phyloP scores from a whole-genome alignment of 1,284 basidiomycete genomes.

The Nidula niveotomentosa region DNA sequence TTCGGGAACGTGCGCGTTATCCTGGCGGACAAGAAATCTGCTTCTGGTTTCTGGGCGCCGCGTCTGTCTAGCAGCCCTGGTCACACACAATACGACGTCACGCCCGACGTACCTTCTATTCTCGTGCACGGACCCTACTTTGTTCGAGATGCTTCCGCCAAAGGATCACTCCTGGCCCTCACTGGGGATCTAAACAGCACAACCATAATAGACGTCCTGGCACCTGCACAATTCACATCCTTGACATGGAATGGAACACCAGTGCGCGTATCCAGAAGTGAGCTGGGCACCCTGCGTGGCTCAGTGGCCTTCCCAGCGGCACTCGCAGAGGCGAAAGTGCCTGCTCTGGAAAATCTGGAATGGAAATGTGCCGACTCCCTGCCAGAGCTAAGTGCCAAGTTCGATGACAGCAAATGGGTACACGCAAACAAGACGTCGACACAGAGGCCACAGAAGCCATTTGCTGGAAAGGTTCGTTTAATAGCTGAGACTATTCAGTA shows the following conservation, averaged over 20 bases:
- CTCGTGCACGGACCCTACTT: slow-evolving; percentile 47
- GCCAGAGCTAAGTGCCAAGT: slow-evolving; percentile 34
- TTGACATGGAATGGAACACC: slow-evolving; percentile 45
- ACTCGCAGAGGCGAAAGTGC: slow-evolving; percentile 22
- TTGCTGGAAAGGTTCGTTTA: slow-evolving; percentile 31
- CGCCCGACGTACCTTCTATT: slow-evolving; percentile 31
- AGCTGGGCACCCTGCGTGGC: slow-evolving; percentile 28
- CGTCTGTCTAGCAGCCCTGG: slow-evolving; percentile 18
- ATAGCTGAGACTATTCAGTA: too few relatives aligned
- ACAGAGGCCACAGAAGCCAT: slow-evolving; percentile 35
- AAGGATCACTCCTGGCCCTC: slow-evolving; percentile 28
- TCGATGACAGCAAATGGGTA: slow-evolving; percentile 39
- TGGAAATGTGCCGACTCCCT: slow-evolving; percentile 44
- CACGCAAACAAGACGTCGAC: slow-evolving; percentile 43
- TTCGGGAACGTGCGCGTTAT: slow-evolving; percentile 29
- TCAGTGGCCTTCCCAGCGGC: slow-evolving; percentile 18
- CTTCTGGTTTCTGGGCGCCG: slow-evolving; percentile 36
- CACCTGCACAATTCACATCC: slow-evolving; percentile 24
- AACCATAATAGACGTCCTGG: slow-evolving; percentile 37
- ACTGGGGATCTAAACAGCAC: slow-evolving; percentile 43
- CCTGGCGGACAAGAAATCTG: slow-evolving; percentile 40
- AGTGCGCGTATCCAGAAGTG: slow-evolving; percentile 17
- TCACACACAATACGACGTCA: slow-evolving; percentile 24
- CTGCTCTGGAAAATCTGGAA: slow-evolving; percentile 26
- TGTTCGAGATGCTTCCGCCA: slow-evolving; percentile 38